Conservation (phyloP, 139 green algal genomes). For the Coelastrella sp. region DNA sequence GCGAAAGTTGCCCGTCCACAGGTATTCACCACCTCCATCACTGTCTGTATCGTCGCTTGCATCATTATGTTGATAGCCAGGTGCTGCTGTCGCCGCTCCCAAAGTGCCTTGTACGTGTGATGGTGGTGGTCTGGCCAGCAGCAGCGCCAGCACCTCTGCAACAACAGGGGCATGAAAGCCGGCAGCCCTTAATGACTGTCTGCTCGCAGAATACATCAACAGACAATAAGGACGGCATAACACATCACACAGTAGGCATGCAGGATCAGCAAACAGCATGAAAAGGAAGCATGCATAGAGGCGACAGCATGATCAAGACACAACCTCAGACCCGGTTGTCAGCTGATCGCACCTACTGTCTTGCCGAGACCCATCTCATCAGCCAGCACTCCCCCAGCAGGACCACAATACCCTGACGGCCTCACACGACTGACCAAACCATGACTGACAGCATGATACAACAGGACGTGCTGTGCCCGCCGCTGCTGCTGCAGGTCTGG, state of each 20-base stretch:
- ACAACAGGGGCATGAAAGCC: too few species aligned
- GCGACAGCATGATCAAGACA: too few species aligned
- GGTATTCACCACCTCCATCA: not conserved
- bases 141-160: slow-evolving; percentile 34
- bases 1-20: not conserved
- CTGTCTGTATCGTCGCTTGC: not conserved
- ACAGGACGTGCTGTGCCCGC: not conserved
- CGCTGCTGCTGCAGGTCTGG: slow-evolving; percentile 8
- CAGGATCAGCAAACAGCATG: too few species aligned
- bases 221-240: too few species aligned
- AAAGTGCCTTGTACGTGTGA: not conserved
- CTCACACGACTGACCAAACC: not conserved
- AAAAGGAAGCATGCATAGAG: too few species aligned
- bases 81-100: slow-evolving; percentile 1
- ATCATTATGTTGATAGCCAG: not conserved
- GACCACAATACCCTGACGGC: slow-evolving; percentile 12
- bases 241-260: too few species aligned
- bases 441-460: slow-evolving; percentile 38
- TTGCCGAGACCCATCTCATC: slow-evolving; percentile 24
- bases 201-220: too few species aligned
- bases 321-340: too few species aligned
- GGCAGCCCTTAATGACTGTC: too few species aligned
- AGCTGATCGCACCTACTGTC: not conserved
- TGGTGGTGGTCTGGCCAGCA: not conserved
- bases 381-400: slow-evolving; percentile 22